phyloP scores from a whole-genome alignment of 2,329 filamentous ascomycete genomes.

The Ceratocystis variospora region DNA sequence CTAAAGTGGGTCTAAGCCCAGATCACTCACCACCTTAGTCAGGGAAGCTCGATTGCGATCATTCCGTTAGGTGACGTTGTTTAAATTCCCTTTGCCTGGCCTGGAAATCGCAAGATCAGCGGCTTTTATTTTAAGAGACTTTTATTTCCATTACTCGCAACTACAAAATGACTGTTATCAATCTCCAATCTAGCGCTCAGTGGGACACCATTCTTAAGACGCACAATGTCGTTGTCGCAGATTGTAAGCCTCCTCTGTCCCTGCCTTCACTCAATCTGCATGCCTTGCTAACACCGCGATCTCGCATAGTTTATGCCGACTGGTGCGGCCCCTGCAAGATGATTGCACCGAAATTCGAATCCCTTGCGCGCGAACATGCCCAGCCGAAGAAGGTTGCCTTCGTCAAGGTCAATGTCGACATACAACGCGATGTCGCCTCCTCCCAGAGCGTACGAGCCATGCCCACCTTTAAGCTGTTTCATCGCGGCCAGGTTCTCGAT shows the following conservation, averaged over 20 bases:
- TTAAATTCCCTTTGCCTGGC: not conserved
- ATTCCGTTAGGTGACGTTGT: constrained; percentile 12
- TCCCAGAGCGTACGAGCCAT: constrained; percentile 71
- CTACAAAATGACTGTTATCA: constrained; percentile 33
- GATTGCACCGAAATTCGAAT: constrained; percentile 80
- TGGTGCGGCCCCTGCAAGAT: constrained; percentile 92
- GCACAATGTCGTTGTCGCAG: constrained; percentile 70
- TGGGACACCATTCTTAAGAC: constrained; percentile 59
- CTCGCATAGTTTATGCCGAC: constrained; percentile 67
- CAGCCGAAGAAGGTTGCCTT: constrained; percentile 76
- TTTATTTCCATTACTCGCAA: constrained; percentile 20
- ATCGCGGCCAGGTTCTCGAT: constrained; percentile 56
- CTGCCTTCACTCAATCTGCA: not conserved
- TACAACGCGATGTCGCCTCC: constrained; percentile 61
- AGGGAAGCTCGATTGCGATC: not conserved
- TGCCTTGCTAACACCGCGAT: not conserved
- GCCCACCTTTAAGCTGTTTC: constrained; percentile 90
- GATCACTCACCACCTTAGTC: not conserved
- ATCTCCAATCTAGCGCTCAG: constrained; percentile 52
- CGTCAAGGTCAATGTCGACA: constrained; percentile 81
- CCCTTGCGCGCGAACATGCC: constrained; percentile 64
- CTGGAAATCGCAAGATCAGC: not conserved
- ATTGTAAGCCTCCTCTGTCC: constrained; percentile 51
- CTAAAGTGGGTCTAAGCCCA: constrained; percentile 12
- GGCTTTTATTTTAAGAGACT: not conserved